Percentiles rank a stretch among this genome's conserved stretches.
phyloP scores from a whole-genome alignment of 768 basidiomycete species.

The Cyathus striatus region DNA sequence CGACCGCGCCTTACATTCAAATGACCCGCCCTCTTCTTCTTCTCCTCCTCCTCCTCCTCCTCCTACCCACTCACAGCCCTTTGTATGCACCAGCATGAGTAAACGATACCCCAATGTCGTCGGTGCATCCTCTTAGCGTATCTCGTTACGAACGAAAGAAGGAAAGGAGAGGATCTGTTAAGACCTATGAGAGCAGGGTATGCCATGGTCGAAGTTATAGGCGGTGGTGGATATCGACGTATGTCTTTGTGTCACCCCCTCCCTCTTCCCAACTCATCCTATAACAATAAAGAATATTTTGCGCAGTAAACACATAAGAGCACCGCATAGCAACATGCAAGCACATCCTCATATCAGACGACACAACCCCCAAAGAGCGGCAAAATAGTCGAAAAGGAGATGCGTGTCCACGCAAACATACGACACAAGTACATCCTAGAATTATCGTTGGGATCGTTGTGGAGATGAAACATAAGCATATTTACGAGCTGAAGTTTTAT shows the following conservation, averaged over 20 bases:
- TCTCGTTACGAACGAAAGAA: too few relatives aligned
- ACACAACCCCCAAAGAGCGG: constrained; percentile 65
- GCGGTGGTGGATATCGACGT: constrained; percentile 87
- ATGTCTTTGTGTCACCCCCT: too few relatives aligned
- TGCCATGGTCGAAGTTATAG: constrained; percentile 68
- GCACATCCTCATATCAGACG: constrained; percentile 61
- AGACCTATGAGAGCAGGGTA: constrained; percentile 50
- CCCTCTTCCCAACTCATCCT: too few relatives aligned
- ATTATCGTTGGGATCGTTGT: constrained; percentile 71
- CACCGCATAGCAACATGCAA: constrained; percentile 85
- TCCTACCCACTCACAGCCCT: too few relatives aligned
- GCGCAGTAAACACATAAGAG: constrained; percentile 64
- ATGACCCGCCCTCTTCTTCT: too few relatives aligned
- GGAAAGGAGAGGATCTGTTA: background rate
- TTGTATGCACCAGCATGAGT: too few relatives aligned
- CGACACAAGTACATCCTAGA: constrained; percentile 80
- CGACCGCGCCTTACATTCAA: too few relatives aligned
- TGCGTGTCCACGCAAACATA: constrained; percentile 78
- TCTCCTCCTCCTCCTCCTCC: too few relatives aligned
- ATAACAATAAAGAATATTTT: constrained; percentile 87
- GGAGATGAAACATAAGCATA: constrained; percentile 49
- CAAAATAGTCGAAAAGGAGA: constrained; percentile 87
- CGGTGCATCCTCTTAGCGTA: too few relatives aligned
- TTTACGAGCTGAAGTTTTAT: constrained; percentile 80
- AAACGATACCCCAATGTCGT: constrained; percentile 40